Evolutionary conservation across 495 filamentous ascomycete species (phyloP), one percentile per base, ranked within the genome.

Genomic region (Neurospora sp.): DNA sequence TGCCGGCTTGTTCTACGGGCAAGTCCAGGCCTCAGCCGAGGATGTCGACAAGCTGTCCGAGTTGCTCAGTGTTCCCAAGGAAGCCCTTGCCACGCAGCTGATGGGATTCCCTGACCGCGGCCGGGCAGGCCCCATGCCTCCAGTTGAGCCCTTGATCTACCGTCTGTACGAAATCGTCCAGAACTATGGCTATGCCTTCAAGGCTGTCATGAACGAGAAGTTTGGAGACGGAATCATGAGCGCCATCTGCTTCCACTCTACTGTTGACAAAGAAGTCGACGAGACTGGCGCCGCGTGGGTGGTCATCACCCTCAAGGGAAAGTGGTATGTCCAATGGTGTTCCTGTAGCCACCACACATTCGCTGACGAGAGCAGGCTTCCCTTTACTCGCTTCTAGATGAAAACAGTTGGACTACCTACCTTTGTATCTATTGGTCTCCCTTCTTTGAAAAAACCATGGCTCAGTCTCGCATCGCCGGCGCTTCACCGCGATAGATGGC

Each of bases 171-270:
- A 99, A 86, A 93, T 98, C 80, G 91, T 99, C 78, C 94, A 98
- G 88, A 99, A 97, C 79, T 99, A 98, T 79, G 96, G 96, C 7
- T 96, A 96, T 81, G 93, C 96, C 31, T 98, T 96, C 82, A 98
- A 98, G 87, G 95, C 94, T 8, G 86, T 99, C 9, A 81, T 99
- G 81, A 99, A 99, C 79, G 96, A 99, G 88, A 99, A 97, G 85
- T 98, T 99, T 83, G 96, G 96, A 0, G 96, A 99, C 82, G 96
- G 96, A 0, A 99, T 99, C 78, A 98, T 99, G 96, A 97, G 93
- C 78, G 96, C 95, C 0, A 97, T 99, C 79, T 88, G 90, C 8
- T 99, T 99, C 79, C 91, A 89, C 45, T 96, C 94, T 1, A 94
- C 94, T 82, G 93, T 99, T 16, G 93, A 98, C 84, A 98, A 97